Conservation (phyloP, 2,329 filamentous ascomycete genomes). For the Aureobasidium sp. region DNA sequence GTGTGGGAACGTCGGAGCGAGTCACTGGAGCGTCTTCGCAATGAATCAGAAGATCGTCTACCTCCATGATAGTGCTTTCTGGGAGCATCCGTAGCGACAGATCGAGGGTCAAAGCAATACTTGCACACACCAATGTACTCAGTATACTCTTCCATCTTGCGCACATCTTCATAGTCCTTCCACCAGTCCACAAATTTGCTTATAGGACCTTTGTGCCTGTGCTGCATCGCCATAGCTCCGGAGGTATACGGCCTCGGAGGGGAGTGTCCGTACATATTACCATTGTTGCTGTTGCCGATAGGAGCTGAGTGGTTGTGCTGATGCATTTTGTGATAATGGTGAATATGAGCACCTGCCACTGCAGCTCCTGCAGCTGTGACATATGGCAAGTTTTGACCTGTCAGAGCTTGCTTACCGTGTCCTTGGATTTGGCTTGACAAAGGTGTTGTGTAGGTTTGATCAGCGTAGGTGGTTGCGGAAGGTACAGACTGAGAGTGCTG, state of each 20-base stretch:
- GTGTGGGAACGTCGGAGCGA: constrained; percentile 20
- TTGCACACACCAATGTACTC: constrained; percentile 58
- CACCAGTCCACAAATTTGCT: constrained; percentile 50
- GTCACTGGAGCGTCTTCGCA: constrained; percentile 26
- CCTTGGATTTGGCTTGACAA: neutral
- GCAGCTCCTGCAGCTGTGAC: constrained; percentile 15
- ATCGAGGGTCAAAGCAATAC: constrained; percentile 54
- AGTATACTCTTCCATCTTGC: constrained; percentile 58
- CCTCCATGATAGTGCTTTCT: constrained; percentile 49
- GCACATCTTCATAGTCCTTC: constrained; percentile 56
- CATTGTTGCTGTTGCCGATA: constrained; percentile 16
- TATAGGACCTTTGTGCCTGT: constrained; percentile 48
- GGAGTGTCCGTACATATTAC: neutral
- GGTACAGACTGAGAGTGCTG: neutral
- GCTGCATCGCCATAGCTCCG: constrained; percentile 38
- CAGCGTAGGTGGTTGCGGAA: neutral
- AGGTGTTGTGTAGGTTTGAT: constrained; percentile 15
- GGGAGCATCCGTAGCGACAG: constrained; percentile 47
- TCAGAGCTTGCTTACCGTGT: constrained; percentile 34
- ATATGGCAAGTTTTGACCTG: constrained; percentile 27
- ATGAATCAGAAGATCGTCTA: constrained; percentile 36
- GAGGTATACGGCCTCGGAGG: constrained; percentile 16
- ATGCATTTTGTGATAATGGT: constrained; percentile 19
- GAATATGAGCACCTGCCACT: constrained; percentile 11
- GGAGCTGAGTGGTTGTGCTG: constrained; percentile 22